Conservation (phyloP, 371 early-diverging fungal genomes). For the Mortierella sp. region DNA sequence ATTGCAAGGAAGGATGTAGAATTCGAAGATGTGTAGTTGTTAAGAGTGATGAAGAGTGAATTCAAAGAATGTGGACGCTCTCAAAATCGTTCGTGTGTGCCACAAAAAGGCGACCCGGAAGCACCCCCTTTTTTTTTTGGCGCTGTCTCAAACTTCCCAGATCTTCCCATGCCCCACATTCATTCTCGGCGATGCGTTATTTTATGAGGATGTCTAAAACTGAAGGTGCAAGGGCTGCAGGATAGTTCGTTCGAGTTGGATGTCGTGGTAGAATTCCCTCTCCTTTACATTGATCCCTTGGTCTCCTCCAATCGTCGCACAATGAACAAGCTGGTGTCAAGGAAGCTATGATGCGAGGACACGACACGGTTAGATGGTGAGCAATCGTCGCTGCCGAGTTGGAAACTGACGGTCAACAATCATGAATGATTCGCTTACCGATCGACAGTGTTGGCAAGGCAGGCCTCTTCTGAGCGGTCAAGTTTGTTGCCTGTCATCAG, state of each 20-base stretch:
- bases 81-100: no score
- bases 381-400: not conserved
- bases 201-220: not conserved
- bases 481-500: slow-evolving; percentile 65
- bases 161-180: no score
- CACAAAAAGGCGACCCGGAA: no score
- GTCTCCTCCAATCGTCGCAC: slow-evolving; percentile 74
- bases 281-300: slow-evolving; percentile 54
- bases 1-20: not conserved
- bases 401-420: not conserved
- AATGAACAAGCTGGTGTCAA: slow-evolving; percentile 80
- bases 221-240: not conserved
- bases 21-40: not conserved
- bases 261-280: not conserved
- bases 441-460: slow-evolving; percentile 85
- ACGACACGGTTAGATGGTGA: not conserved
- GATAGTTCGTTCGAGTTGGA: not conserved
- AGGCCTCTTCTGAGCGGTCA: slow-evolving; percentile 73
- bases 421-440: slow-evolving; percentile 50
- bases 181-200: no score
- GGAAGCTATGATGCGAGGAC: slow-evolving; percentile 57
- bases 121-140: slow-evolving; percentile 5
- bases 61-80: not conserved
- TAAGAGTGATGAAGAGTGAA: not conserved
- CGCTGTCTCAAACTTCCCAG: no score